Evolutionary conservation across 805 yeast genomes (phyloP), one percentile per base, ranked within the genome.

Genomic region (Debaryomyces prosopidis): DNA sequence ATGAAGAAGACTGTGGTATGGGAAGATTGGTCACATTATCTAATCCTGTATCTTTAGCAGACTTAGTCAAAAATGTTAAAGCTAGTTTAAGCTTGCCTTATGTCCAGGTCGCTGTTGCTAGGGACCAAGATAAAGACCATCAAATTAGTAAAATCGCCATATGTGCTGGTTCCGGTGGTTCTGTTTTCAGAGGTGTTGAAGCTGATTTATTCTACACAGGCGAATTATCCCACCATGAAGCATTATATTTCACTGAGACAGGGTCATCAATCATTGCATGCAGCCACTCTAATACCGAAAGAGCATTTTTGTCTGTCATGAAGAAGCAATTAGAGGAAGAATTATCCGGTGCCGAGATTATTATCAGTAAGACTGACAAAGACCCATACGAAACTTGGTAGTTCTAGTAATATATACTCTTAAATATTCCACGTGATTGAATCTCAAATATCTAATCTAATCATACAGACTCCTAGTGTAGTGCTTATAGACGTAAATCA

Each of bases 101-200:
- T 50, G 69, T 91, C 6, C 96, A 88, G 60, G 79, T 89, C 2
- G 88, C 89, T 2, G 40, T 45, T 3, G 65, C 61, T 1, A 48
- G 60, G 28, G 53, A 54, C 23, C 59, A 60, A 36, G 52, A 62
- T 45, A 47, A 47, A 9, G 59, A 54, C 23, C 66, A 66, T 5
- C 48, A 48, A 3, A 74, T 89, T 43, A 65, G 62, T 18, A 75
- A 79, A 0, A 70, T 90, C 17, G 98, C 97, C 0, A 63, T 94
- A 12, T 94, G 99, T 66, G 98, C 99, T 3, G 99, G 99, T 0
- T 87, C 96, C 1, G 98, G 99, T 0, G 85, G 87, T 3, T 75
- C 84, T 1, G 89, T 91, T 1, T 84, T 89, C 65, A 72, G 73
- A 40, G 83, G 83, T 0, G 74, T 76, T 2, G 47, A 69, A 15